Base-by-base conservation (phyloP, 2,329 filamentous ascomycete species). In the Aspergillus felis region DNA sequence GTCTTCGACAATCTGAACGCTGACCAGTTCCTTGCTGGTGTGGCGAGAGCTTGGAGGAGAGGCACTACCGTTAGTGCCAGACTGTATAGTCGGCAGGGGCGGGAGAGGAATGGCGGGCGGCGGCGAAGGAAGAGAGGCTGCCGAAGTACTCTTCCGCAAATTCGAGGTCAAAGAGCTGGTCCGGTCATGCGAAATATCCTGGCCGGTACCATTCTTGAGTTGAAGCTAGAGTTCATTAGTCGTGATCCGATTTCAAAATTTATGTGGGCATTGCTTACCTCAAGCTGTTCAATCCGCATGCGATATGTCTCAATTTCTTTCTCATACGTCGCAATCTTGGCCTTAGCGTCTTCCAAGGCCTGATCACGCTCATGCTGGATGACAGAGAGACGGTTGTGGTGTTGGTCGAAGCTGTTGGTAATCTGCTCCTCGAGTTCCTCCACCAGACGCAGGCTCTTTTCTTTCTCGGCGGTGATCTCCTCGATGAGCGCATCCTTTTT, bases 351-450 rank as follows among this genome's bases (percentile, higher is more conserved):
- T 61, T 96, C 90, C 41, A 96, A 76, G 66, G 92, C 87, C 53
- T 82, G 81, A 59, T 87, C 84, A 50, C 88, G 87, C 74, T 92
- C 89, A 20, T 85, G 84, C 69, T 92, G 88, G 51, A 93, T 81
- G 50, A 89, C 87, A 53, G 92, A 97, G 54, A 97, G 79, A 54
- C 93, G 87, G 77, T 96, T 96, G 73, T 97, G 91, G 59, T 93
- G 92, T 72, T 96, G 90, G 69, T 99, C 94, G 75, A 92, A 99
- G 77, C 94, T 97, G 71, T 84, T 91, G 70, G 93, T 92, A 54
- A 99, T 86, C 74, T 99, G 94, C 67, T 97, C 93, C 75, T 99
- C 94, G 4, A 99, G 86, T 76, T 99, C 93, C 72, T 97, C 91
- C 8, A 99, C 91, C 12, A 99, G 81, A 24, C 91, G 87, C 46